Percentiles rank a stretch among this genome's conserved stretches.
Evolutionary conservation across 371 early-diverging fungal genomes (phyloP).

Genomic region (Batrachochytrium dendrobatidis): DNA sequence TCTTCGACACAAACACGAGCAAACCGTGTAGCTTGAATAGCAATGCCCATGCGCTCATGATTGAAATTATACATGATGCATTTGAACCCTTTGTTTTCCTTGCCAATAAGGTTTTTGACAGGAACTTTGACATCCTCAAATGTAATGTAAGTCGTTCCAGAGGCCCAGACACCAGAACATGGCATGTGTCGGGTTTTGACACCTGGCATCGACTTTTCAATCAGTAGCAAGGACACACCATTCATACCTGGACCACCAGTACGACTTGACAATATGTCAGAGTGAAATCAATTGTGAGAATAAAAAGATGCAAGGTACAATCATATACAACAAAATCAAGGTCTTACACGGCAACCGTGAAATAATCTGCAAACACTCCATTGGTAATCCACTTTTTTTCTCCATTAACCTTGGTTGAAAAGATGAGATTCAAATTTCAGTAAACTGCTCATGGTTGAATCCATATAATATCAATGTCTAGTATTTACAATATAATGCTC

Average conservation of each 20-base stretch:
- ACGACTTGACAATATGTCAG: constrained; percentile 57
- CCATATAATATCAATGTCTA: no score
- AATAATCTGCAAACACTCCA: constrained; percentile 77
- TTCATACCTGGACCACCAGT: constrained; percentile 80
- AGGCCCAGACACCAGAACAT: constrained; percentile 72
- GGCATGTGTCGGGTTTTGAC: constrained; percentile 75
- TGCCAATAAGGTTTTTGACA: constrained; percentile 70
- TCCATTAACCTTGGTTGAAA: no score
- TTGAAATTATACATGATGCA: constrained; percentile 36
- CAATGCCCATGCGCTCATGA: constrained; percentile 56
- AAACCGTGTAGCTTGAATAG: constrained; percentile 77
- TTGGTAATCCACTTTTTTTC: constrained; percentile 61
- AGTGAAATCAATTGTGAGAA: constrained; percentile 40
- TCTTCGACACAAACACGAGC: constrained; percentile 85
- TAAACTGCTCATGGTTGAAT: no score
- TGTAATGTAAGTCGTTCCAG: constrained; percentile 51
- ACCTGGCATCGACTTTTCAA: constrained; percentile 76
- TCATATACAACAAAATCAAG: not conserved
- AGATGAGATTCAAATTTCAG: no score
- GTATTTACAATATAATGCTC: constrained; percentile 72
- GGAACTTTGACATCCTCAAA: constrained; percentile 77
- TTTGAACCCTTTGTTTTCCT: constrained; percentile 83
- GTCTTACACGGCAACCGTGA: constrained; percentile 52
- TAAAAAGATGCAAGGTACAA: not conserved
- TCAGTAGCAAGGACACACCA: constrained; percentile 68